phyloP scores from a whole-genome alignment of 2,329 filamentous ascomycete species.

The Zalaria obscura region DNA sequence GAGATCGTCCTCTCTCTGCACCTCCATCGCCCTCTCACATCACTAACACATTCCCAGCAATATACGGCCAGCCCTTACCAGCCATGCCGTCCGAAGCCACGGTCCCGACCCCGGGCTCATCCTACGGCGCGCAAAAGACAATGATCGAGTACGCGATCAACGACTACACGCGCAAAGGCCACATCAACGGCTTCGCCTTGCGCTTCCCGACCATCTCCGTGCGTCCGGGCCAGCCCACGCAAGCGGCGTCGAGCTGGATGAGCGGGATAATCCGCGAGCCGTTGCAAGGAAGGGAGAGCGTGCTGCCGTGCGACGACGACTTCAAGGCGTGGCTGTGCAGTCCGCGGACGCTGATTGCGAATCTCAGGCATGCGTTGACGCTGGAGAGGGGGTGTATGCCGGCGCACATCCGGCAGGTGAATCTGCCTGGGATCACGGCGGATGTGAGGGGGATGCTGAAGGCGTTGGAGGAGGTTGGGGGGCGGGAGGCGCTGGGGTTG shows the following conservation, averaged over 20 bases:
- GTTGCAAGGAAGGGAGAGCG: slow-evolving; percentile 33
- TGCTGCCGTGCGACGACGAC: slow-evolving; percentile 36
- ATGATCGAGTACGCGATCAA: slow-evolving; percentile 36
- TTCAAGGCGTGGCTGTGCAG: slow-evolving; percentile 45
- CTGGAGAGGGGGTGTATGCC: slow-evolving; percentile 36
- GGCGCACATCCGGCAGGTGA: slow-evolving; percentile 34
- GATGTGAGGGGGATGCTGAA: slow-evolving; percentile 43
- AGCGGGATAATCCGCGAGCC: slow-evolving; percentile 40
- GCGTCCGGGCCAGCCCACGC: slow-evolving; percentile 35
- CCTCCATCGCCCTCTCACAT: too few relatives aligned
- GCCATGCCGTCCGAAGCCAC: slow-evolving; percentile 29
- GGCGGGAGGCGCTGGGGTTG: slow-evolving; percentile 34
- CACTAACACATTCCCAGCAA: slow-evolving; percentile 15
- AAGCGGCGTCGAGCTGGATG: slow-evolving; percentile 37
- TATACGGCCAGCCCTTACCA: slow-evolving; percentile 33
- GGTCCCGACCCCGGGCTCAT: slow-evolving; percentile 32
- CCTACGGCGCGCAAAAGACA: slow-evolving; percentile 37
- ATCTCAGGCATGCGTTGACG: slow-evolving; percentile 37
- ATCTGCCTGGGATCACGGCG: slow-evolving; percentile 40
- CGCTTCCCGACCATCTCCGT: slow-evolving; percentile 39
- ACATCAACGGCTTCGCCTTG: slow-evolving; percentile 31
- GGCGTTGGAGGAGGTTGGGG: slow-evolving; percentile 40
- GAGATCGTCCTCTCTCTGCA: too few relatives aligned
- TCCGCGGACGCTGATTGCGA: slow-evolving; percentile 39
- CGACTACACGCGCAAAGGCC: slow-evolving; percentile 36